Evolutionary conservation across 768 basidiomycete genomes (phyloP).

Genomic region (Tricholoma furcatifolium): DNA sequence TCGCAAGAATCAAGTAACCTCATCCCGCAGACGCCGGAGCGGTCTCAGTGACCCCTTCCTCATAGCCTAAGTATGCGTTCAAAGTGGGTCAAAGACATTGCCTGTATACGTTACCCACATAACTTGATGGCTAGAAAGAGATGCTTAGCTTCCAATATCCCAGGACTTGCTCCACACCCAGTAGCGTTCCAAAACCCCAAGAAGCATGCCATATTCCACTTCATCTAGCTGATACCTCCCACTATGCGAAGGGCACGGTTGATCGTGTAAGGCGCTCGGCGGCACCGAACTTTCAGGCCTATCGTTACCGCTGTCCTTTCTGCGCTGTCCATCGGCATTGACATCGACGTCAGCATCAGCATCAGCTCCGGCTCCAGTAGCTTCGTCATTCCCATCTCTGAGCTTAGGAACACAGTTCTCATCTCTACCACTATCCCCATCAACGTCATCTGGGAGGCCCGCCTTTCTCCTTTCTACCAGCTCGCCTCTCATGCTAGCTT

Average conservation of each 20-base stretch:
- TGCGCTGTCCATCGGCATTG: slow-evolving; percentile 14
- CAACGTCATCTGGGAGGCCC: background rate
- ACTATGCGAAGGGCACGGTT: slow-evolving; percentile 1
- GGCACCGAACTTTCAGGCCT: slow-evolving; percentile 4
- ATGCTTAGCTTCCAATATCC: slow-evolving; percentile 8
- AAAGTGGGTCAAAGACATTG: background rate
- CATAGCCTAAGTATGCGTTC: background rate
- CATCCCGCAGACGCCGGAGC: too few species aligned
- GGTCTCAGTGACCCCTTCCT: too few species aligned
- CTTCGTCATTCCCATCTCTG: slow-evolving; percentile 4
- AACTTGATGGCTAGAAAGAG: background rate
- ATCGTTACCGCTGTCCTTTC: slow-evolving; percentile 8
- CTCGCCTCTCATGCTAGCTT: background rate
- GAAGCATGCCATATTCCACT: slow-evolving; percentile 35
- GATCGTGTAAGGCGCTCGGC: slow-evolving; percentile 5
- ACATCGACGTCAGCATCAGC: slow-evolving; percentile 5
- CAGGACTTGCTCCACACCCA: slow-evolving; percentile 25
- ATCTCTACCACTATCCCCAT: slow-evolving; percentile 8
- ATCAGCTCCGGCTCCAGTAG: background rate
- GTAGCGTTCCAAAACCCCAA: slow-evolving; percentile 37
- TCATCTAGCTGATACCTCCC: slow-evolving; percentile 31
- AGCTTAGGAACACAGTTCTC: slow-evolving; percentile 1
- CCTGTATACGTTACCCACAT: background rate
- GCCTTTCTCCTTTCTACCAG: background rate
- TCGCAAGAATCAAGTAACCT: background rate